Evolutionary conservation across 768 basidiomycete genomes (phyloP), one percentile per base, ranked within the genome.

Genomic region (Lactarius hatsudake): DNA sequence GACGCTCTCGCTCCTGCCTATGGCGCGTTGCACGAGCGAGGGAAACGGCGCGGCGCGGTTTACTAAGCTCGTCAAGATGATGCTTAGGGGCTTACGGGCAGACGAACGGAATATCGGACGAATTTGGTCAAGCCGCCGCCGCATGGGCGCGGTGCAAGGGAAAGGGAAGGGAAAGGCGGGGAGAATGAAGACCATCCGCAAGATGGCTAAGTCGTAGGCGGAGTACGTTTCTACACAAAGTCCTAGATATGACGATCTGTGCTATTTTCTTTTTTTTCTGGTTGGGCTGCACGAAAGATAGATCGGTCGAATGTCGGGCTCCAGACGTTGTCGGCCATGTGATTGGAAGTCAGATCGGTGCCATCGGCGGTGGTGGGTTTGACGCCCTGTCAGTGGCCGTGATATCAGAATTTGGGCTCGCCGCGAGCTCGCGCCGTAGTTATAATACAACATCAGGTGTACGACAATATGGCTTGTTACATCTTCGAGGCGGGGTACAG

Each of bases 281-380:
- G n/a, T 9, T 51, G 28, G 28, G 28, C 28, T 3, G 28, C 28
- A 30, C 28, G 28, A 30, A 30, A 30, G 30, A 30, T 30, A 30
- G 28, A 30, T 30, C 3, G 28, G 69, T 79, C 84, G 2, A 98
- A 97, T 71, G 73, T 95, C 59, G 96, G 96, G 0, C 97, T 96
- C 79, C 86, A 78, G 78, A 85, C 97, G 86, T 75, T 98, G 69
- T 87, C 89, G 18, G 81, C 84, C 68, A 97, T 98, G 96, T 95
- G 96, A 48, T 97, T 94, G 94, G 75, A 84, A 82, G 86, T 51
- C 79, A 83, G 15, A 94, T 97, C 71, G 94, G 94, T 5, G 71
- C 77, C 2, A 76, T 75, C 1, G 80, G 83, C 0, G 30, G 30
- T 30, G 30, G 30, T 30, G 30, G 30, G 3, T 30, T 30, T 4